Evolutionary conservation across 192 early-diverging fungal species (phyloP), one percentile per base, ranked within the genome.

Genomic region (Coemansia sp.): DNA sequence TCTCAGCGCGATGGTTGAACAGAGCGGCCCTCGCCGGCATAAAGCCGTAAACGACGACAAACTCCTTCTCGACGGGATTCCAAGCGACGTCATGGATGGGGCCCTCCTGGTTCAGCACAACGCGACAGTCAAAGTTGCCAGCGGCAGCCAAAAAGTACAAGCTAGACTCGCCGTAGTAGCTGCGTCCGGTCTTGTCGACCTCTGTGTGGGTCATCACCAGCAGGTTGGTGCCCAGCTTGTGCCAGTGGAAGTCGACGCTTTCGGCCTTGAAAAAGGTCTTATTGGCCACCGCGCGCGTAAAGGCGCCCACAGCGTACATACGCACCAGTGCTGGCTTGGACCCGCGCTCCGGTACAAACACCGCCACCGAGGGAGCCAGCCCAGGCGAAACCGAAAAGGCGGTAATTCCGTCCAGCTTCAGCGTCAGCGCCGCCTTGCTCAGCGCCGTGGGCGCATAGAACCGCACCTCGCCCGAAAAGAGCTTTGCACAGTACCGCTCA

Each of bases 181-280:
- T 94, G 73, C 93, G 90, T 65, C 94, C 94, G 17, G 96, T 93
- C 75, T 90, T 95, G 79, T 98, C 96, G 42, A 98, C 92, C 39
- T 99, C 98, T 37, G 98, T 97, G 30, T 92, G 91, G 6, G 96
- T 94, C 76, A 96, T 88, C 35, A 97, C 91, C 63, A 98, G 86
- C 32, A 98, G 76, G 72, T 89, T 90, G 47, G 94, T 95, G 33
- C 93, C 94, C 13, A 93, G 86, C 47, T 84, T 80, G 84, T 98
- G 97, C 98, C 98, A 99, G 75, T 91, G 86, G 80, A 98, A 93
- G 68, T 93, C 88, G 40, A 95, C 89, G 50, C 88, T 91, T 70
- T 99, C 98, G 6, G 95, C 96, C 75, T 94, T 93, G 85, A 88
- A 98, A 73, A 99, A 96, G n/a, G 94, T 93, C 84, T 96, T 96